Base-by-base conservation (phyloP, 768 basidiomycete species). In the Panus rudis region DNA sequence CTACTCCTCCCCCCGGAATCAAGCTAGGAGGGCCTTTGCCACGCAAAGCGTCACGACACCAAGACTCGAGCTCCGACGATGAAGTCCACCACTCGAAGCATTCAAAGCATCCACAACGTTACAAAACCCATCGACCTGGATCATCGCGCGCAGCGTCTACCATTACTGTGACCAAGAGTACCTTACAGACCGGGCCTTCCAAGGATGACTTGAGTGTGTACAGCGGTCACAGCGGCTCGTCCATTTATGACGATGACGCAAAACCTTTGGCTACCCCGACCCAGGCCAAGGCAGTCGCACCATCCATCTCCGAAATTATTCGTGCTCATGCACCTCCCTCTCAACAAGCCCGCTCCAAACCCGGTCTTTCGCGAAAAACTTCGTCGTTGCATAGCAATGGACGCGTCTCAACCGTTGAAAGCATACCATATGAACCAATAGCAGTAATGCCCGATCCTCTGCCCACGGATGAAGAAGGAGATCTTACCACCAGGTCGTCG, bases 271-370 rank as follows among this genome's bases (percentile, higher is more conserved):
- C 39, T 40, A 30, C 47, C 53, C 44, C 50, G 50, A 25, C 53
- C 44, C 38, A 65, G 66, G 48, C 62, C 52, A 56, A 77, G 60
- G 67, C 66, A 16, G 57, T 82, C 39, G 76, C 80, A 6, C 89
- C 90, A 37, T 86, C 87, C 12, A 92, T 92, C 57, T 84, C 83
- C 30, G 89, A 92, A 44, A 92, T 92, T 47, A 92, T 92, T 47
- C 80, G 84, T 22, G 75, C 75, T 21, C 79, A 91, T 64, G 79
- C 81, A 3, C 84, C 85, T n/a, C 69, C 66, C 17, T 49, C 52
- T 11, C 54, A 66, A 39, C 78, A 76, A 52, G 61, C 59, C 22
- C 72, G 74, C 30, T 63, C 71, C n/a, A 68, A 71, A 28, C 69
- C 71, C 23, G 53, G 72, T n/a, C 63, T 65, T 46, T 51, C 52